phyloP scores from a whole-genome alignment of 2,329 filamentous ascomycete species.

The Penicillium sp. region DNA sequence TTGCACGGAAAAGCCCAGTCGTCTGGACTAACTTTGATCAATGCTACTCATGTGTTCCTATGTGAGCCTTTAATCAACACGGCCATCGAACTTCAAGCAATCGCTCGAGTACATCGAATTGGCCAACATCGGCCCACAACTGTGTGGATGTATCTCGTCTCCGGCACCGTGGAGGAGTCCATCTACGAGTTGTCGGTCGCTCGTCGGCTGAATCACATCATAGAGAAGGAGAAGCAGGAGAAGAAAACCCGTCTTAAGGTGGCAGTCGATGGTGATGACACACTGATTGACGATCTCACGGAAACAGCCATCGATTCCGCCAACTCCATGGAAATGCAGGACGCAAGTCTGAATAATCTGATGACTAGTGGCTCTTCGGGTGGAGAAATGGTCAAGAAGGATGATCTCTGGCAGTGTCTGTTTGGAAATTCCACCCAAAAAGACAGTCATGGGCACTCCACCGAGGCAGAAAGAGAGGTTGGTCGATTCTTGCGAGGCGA shows the following conservation, averaged over 20 bases:
- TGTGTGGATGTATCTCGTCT: slow-evolving; percentile 93
- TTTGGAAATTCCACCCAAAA: slow-evolving; percentile 60
- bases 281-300: slow-evolving; percentile 32
- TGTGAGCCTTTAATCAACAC: slow-evolving; percentile 94
- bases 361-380: slow-evolving; percentile 67
- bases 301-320: slow-evolving; percentile 73
- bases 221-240: slow-evolving; percentile 40
- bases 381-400: slow-evolving; percentile 74
- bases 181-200: slow-evolving; percentile 84
- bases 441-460: slow-evolving; percentile 12
- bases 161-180: slow-evolving; percentile 84
- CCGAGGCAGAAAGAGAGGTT: slow-evolving; percentile 44
- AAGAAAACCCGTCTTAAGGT: slow-evolving; percentile 17
- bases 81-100: slow-evolving; percentile 89
- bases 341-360: slow-evolving; percentile 66
- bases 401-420: slow-evolving; percentile 84
- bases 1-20: slow-evolving; percentile 86
- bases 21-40: slow-evolving; percentile 85
- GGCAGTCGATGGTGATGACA: not conserved
- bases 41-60: slow-evolving; percentile 90
- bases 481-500: slow-evolving; percentile 53
- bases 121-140: slow-evolving; percentile 85
- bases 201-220: slow-evolving; percentile 75
- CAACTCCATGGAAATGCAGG: slow-evolving; percentile 79
- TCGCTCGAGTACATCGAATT: slow-evolving; percentile 91